Conservation (phyloP, 202 grass and related monocot genomes). For the Zoysia matrella region DNA sequence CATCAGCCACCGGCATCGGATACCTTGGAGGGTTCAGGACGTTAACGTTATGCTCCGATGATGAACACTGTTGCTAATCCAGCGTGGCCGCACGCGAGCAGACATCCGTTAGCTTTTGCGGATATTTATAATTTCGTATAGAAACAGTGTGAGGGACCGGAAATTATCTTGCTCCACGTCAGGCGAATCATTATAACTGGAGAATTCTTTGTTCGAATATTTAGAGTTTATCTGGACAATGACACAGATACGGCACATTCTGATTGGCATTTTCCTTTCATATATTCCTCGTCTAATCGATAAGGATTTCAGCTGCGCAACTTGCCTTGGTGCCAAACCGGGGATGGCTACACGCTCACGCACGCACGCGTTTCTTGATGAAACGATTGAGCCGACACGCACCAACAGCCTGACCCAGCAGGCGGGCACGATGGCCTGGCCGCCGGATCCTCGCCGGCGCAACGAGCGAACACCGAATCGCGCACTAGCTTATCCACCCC, state of each 20-base stretch:
- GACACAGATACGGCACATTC: conserved; percentile 28
- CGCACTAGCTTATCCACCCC: conserved; percentile 31
- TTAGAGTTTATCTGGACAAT: background rate
- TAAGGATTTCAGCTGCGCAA: background rate
- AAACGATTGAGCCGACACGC: conserved; percentile 31
- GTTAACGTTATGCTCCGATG: background rate
- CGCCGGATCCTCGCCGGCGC: conserved; percentile 54
- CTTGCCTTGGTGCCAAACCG: background rate
- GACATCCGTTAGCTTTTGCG: conserved; percentile 13
- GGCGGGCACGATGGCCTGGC: conserved; percentile 29
- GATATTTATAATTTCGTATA: conserved; percentile 4
- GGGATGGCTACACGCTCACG: background rate
- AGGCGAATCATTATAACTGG: background rate
- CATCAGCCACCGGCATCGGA: conserved; percentile 42
- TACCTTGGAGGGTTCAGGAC: conserved; percentile 54
- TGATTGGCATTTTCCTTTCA: background rate
- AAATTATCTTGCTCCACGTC: background rate
- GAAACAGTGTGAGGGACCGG: background rate
- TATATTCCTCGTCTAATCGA: conserved; percentile 2
- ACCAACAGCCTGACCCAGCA: conserved; percentile 24
- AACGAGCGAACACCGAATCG: conserved; percentile 30
- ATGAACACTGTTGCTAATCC: conserved; percentile 4
- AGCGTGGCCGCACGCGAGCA: conserved; percentile 21
- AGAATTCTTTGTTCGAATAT: conserved; percentile 24
- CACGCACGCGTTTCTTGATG: background rate